Conservation (phyloP, 2,329 filamentous ascomycete species). For the Emergomyces pasteurianus region DNA sequence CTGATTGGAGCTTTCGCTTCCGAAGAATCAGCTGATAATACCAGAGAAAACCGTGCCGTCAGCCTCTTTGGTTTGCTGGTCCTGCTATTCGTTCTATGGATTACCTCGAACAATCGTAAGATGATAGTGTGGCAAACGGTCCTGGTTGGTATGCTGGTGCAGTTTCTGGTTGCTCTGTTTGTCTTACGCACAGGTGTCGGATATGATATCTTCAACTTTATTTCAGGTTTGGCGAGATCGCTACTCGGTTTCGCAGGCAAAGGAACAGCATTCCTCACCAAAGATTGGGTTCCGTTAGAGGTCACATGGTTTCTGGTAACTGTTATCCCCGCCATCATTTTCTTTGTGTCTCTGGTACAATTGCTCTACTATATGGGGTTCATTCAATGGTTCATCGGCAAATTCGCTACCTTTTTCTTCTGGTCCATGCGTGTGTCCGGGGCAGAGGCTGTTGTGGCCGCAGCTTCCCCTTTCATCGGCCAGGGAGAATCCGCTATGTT, state of each 20-base stretch:
- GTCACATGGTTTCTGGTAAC: constrained; percentile 58
- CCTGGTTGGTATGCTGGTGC: constrained; percentile 75
- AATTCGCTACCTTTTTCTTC: constrained; percentile 85
- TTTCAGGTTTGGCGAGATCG: constrained; percentile 60
- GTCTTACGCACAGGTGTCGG: constrained; percentile 70
- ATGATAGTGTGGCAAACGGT: constrained; percentile 59
- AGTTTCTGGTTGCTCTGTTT: constrained; percentile 81
- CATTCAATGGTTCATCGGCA: constrained; percentile 79
- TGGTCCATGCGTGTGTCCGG: constrained; percentile 79
- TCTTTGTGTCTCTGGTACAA: constrained; percentile 89
- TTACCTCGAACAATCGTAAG: constrained; percentile 58
- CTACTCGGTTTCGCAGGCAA: constrained; percentile 64
- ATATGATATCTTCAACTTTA: constrained; percentile 84
- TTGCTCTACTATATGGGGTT: constrained; percentile 70
- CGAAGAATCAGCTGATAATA: constrained; percentile 61
- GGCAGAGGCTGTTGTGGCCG: constrained; percentile 84
- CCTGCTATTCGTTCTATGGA: constrained; percentile 55
- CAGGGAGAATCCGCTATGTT: constrained; percentile 92
- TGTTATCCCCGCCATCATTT: constrained; percentile 86
- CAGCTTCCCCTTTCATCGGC: constrained; percentile 86
- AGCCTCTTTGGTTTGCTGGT: constrained; percentile 68
- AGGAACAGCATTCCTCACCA: constrained; percentile 62
- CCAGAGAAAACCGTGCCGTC: constrained; percentile 63
- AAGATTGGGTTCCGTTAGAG: constrained; percentile 26
- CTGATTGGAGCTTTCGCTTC: constrained; percentile 68